Conservation (phyloP, 202 grass and related monocot species). For the Schoenoplectus tabernaemontani region DNA sequence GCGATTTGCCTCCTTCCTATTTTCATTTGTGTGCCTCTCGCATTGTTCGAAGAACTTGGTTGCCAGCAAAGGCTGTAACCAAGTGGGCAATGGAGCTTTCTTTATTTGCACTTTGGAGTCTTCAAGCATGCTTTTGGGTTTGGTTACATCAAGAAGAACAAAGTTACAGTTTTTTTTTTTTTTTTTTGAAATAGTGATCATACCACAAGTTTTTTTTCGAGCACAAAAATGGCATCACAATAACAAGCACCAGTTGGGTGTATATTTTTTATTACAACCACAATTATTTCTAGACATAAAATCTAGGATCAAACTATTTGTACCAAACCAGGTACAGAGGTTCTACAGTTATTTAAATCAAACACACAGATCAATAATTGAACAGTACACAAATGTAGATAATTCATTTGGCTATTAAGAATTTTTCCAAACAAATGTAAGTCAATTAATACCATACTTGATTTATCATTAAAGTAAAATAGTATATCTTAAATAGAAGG, state of each 20-base stretch:
- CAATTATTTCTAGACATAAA: too few species aligned
- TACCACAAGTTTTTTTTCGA: too few species aligned
- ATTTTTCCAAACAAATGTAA: background rate
- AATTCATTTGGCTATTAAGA: background rate
- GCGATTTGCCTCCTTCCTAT: background rate
- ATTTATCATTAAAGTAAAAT: background rate
- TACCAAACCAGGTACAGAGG: too few species aligned
- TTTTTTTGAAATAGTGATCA: too few species aligned
- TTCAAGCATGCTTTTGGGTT: background rate
- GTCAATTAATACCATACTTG: background rate
- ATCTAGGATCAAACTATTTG: too few species aligned
- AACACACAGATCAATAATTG: background rate
- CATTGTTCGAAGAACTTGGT: slow-evolving; percentile 21
- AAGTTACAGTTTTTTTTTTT: too few species aligned
- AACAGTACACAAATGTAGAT: background rate
- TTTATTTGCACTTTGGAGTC: background rate
- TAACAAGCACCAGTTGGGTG: too few species aligned
- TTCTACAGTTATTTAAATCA: background rate
- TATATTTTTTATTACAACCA: too few species aligned
- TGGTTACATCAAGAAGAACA: background rate
- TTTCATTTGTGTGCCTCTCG: background rate
- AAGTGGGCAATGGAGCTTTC: background rate
- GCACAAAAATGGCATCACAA: too few species aligned
- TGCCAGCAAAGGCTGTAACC: slow-evolving; percentile 18
- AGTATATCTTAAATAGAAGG: background rate